Evolutionary conservation across 108 stramenopile species (phyloP).

Genomic region (Nannochloropsis salina): DNA sequence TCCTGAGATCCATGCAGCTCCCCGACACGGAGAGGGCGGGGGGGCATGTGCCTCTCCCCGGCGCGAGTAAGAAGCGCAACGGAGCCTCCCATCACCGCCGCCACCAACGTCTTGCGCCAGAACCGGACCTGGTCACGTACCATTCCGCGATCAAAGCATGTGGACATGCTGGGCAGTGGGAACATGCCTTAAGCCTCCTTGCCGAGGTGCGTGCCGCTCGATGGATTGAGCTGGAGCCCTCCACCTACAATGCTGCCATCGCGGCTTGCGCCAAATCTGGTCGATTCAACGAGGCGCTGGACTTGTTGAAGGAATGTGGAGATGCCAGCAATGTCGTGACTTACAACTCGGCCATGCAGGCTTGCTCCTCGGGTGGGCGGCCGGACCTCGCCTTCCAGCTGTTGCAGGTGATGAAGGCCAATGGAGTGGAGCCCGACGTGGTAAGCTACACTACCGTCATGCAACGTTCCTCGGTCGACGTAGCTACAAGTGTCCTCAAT

Average conservation of each 20-base stretch:
- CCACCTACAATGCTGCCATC: constrained; percentile 36
- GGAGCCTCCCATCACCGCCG: neutral
- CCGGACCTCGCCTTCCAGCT: constrained; percentile 24
- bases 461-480: constrained; percentile 1
- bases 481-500: constrained; percentile 21
- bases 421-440: constrained; percentile 6
- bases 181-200: constrained; percentile 27
- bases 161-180: constrained; percentile 37
- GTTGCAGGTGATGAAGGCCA: constrained; percentile 26
- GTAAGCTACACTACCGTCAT: neutral
- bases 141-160: constrained; percentile 40
- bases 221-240: neutral
- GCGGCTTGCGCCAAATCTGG: constrained; percentile 32
- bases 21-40: constrained; percentile 23
- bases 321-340: constrained; percentile 22
- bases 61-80: neutral
- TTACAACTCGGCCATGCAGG: constrained; percentile 34
- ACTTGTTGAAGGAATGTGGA: constrained; percentile 26
- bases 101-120: neutral
- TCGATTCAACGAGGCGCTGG: constrained; percentile 18
- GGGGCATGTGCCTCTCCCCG: neutral
- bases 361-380: constrained; percentile 28
- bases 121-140: constrained; percentile 36
- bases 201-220: neutral
- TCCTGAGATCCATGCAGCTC: constrained; percentile 39